Conservation (phyloP, 768 basidiomycete species). For the Auricularia sp. region DNA sequence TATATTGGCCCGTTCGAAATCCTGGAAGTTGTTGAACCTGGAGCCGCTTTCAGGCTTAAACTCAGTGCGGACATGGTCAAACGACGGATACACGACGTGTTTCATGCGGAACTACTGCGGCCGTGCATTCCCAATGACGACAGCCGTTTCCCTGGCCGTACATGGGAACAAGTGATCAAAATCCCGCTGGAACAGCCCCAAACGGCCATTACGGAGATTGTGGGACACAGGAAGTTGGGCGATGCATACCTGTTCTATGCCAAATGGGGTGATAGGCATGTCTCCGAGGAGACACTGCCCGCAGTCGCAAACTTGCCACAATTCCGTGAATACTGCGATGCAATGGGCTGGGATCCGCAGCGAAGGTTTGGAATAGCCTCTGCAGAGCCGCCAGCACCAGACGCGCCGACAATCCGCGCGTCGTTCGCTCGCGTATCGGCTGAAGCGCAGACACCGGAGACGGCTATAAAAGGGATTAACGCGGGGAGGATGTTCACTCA, state of each 20-base stretch:
- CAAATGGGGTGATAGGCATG: neutral
- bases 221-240: neutral
- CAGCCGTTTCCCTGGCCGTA: constrained; percentile 25
- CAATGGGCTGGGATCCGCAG: neutral
- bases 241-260: neutral
- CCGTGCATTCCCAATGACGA: constrained; percentile 28
- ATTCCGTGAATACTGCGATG: neutral
- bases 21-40: constrained; percentile 6
- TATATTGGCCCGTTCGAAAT: constrained; percentile 32
- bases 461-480: too few species aligned
- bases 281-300: neutral
- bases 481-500: too few species aligned
- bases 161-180: neutral
- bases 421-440: too few species aligned
- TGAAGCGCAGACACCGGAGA: too few species aligned
- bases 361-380: neutral
- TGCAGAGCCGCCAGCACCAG: too few species aligned
- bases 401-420: too few species aligned
- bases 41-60: constrained; percentile 17
- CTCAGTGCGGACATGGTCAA: constrained; percentile 16
- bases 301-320: neutral
- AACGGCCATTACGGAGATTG: neutral
- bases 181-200: neutral
- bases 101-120: constrained; percentile 26
- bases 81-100: constrained; percentile 18